Conservation (phyloP, 2,329 filamentous ascomycete species). For the Microdochium paspali region DNA sequence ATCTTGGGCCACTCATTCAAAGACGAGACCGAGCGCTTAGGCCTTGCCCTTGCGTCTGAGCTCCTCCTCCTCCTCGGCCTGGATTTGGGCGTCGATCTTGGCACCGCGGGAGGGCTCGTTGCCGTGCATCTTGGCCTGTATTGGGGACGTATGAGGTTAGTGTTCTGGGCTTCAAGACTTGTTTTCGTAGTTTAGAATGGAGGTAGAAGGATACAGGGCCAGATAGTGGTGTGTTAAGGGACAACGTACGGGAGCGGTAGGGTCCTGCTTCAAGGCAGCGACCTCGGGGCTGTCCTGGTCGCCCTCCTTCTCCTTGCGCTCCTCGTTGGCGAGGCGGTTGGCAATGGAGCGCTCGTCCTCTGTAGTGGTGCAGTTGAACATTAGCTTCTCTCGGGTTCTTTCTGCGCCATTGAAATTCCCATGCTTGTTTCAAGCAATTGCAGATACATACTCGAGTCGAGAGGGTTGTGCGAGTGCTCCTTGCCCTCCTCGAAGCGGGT, state of each 20-base stretch:
- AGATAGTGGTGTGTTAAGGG: slow-evolving; percentile 2
- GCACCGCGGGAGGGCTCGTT: slow-evolving; percentile 67
- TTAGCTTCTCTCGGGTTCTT: too few species aligned
- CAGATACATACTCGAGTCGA: slow-evolving; percentile 54
- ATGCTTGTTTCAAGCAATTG: too few species aligned
- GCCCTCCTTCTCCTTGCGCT: slow-evolving; percentile 24
- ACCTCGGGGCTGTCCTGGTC: slow-evolving; percentile 35
- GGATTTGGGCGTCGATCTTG: slow-evolving; percentile 59
- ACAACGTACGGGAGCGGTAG: slow-evolving; percentile 43
- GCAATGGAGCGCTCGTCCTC: slow-evolving; percentile 65
- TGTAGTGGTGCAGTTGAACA: slow-evolving; percentile 20
- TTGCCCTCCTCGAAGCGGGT: slow-evolving; percentile 65
- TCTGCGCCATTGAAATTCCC: too few species aligned
- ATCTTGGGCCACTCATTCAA: background rate
- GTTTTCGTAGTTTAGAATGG: too few species aligned
- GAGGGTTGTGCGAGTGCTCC: slow-evolving; percentile 55
- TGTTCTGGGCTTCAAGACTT: too few species aligned
- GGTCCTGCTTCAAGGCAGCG: slow-evolving; percentile 42
- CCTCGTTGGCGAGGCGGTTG: slow-evolving; percentile 59
- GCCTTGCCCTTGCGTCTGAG: slow-evolving; percentile 51
- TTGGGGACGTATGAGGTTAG: background rate
- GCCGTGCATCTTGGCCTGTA: slow-evolving; percentile 53
- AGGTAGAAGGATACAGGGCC: slow-evolving; percentile 7
- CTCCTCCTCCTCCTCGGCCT: slow-evolving; percentile 57
- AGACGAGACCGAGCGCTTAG: slow-evolving; percentile 11